Conservation (phyloP, 2,329 filamentous ascomycete genomes). For the Xylariales sp. region DNA sequence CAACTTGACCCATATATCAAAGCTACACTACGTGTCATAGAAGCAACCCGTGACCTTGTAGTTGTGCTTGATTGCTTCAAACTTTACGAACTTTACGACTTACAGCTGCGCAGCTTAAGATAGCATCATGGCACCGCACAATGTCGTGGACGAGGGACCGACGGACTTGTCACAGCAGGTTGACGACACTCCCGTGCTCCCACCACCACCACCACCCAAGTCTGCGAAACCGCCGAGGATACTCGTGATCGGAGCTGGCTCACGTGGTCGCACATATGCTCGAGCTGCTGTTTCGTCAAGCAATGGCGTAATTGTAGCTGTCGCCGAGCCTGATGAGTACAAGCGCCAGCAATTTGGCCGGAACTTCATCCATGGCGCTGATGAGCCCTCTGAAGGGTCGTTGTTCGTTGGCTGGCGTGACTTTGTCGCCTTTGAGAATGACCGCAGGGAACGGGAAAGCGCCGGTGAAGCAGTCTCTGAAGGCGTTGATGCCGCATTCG, state of each 20-base stretch:
- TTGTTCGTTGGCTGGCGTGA: constrained; percentile 70
- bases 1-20: no score
- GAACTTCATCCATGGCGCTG: constrained; percentile 66
- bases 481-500: constrained; percentile 58
- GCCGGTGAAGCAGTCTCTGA: constrained; percentile 43
- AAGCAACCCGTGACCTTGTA: no score
- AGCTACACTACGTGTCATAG: no score
- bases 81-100: no score
- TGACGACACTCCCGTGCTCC: constrained; percentile 23
- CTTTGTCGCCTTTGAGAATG: constrained; percentile 68
- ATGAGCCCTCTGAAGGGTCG: constrained; percentile 48
- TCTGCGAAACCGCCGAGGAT: constrained; percentile 57
- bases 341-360: constrained; percentile 69
- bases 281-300: constrained; percentile 60
- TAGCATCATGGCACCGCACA: constrained; percentile 26
- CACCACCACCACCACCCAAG: constrained; percentile 37
- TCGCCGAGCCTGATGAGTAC: constrained; percentile 76
- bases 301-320: constrained; percentile 65
- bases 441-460: constrained; percentile 50
- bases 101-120: no score
- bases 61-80: no score
- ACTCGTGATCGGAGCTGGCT: constrained; percentile 78
- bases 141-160: constrained; percentile 22
- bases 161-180: constrained; percentile 14
- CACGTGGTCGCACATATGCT: constrained; percentile 71